Conservation (phyloP, 306 rosid genomes). For the Amphicarpaea edgeworthii region DNA sequence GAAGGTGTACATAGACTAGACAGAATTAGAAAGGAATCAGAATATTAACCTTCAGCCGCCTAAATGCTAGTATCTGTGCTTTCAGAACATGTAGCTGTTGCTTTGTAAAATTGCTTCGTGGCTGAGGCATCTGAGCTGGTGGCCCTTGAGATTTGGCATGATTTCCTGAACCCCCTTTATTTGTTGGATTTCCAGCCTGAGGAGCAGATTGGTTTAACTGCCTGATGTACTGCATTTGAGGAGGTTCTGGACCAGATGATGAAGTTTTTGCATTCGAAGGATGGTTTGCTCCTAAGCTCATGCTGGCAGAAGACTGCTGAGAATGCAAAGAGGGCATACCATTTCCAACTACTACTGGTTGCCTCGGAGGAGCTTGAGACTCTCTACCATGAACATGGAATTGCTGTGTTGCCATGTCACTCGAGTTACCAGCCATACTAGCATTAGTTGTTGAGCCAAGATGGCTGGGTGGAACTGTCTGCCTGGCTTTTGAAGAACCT, state of each 20-base stretch:
- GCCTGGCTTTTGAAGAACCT: conserved; percentile 81
- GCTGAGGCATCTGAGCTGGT: conserved; percentile 69
- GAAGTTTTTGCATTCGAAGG: conserved; percentile 60
- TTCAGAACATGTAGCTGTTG: conserved; percentile 96
- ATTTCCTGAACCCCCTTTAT: conserved; percentile 68
- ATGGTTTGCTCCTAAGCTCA: conserved; percentile 64
- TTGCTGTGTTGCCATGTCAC: conserved; percentile 63
- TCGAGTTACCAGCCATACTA: conserved; percentile 55
- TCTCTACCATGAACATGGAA: conserved; percentile 75
- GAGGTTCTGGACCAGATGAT: conserved; percentile 61
- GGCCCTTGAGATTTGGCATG: conserved; percentile 61
- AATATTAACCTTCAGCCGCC: conserved; percentile 84
- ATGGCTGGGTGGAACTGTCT: conserved; percentile 69
- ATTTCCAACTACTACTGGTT: conserved; percentile 62
- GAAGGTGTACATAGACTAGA: neutral
- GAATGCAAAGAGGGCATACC: conserved; percentile 72
- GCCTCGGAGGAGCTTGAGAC: conserved; percentile 72
- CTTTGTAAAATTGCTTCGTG: conserved; percentile 74
- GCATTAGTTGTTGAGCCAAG: conserved; percentile 65
- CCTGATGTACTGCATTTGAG: conserved; percentile 70
- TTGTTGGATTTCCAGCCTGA: conserved; percentile 60
- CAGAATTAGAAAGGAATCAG: conserved; percentile 37
- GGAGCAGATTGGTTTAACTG: conserved; percentile 74
- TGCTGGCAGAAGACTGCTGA: conserved; percentile 66
- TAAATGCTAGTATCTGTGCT: conserved; percentile 96